Percentiles rank a stretch among this genome's conserved stretches.
phyloP scores from a whole-genome alignment of 2,329 filamentous ascomycete species.

The Aureobasidium subglaciale region DNA sequence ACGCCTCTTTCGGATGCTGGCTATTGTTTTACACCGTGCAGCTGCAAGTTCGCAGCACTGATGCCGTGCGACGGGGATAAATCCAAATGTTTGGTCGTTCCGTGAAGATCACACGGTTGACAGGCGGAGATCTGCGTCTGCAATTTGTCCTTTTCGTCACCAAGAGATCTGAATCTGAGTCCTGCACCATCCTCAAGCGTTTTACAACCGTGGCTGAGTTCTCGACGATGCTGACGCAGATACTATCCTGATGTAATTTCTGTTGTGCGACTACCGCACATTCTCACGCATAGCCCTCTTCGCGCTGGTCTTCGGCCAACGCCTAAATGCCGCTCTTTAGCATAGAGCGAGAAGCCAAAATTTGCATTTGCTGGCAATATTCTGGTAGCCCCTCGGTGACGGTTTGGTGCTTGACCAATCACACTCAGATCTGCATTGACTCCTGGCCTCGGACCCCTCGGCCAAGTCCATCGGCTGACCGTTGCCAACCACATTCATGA shows the following conservation, averaged over 20 bases:
- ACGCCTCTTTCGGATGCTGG: neutral
- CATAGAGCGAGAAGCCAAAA: neutral
- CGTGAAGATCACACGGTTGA: constrained; percentile 13
- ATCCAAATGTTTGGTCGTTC: constrained; percentile 1
- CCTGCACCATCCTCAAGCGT: neutral
- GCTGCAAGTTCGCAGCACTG: neutral
- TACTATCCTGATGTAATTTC: neutral
- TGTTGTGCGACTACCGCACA: neutral
- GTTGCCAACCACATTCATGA: neutral
- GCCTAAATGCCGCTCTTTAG: neutral
- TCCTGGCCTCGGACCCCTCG: neutral
- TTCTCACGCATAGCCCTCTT: neutral
- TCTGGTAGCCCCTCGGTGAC: neutral
- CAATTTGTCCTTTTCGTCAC: constrained; percentile 10
- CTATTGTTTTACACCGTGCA: neutral
- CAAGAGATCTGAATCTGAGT: neutral
- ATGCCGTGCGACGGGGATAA: neutral
- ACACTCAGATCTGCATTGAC: neutral
- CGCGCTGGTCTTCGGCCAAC: neutral
- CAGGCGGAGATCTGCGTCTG: constrained; percentile 13
- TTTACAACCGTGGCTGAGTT: neutral
- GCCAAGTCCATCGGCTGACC: neutral
- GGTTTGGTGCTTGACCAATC: neutral
- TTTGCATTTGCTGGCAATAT: neutral
- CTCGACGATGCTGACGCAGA: neutral